phyloP scores from a whole-genome alignment of 805 yeast species.

The Lachancea fermentati region DNA sequence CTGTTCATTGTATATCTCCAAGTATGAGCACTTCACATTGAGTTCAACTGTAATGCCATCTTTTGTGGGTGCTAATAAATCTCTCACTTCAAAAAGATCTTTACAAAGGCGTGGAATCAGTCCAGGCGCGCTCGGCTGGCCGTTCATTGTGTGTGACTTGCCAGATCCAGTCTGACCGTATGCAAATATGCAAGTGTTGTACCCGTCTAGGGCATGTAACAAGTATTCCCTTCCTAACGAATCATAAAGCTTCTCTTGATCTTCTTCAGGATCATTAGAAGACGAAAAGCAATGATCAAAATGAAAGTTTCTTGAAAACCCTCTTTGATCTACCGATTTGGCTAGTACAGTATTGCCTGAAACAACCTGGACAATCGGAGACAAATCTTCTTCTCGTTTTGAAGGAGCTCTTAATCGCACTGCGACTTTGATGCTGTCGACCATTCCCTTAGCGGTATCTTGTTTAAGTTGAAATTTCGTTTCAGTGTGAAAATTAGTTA shows the following conservation, averaged over 20 bases:
- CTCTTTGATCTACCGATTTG: conserved; percentile 3
- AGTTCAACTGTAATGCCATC: conserved; percentile 65
- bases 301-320: conserved; percentile 5
- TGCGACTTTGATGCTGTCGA: conserved; percentile 13
- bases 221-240: conserved; percentile 11
- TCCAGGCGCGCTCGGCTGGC: conserved; percentile 14
- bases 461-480: too few species aligned
- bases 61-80: conserved; percentile 20
- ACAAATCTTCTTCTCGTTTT: background rate
- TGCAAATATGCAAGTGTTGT: conserved; percentile 88
- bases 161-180: conserved; percentile 98
- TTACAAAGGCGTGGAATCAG: conserved; percentile 9
- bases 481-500: too few species aligned
- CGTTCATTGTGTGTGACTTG: conserved; percentile 86
- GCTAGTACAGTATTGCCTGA: conserved; percentile 1
- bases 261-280: conserved; percentile 5
- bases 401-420: conserved; percentile 9
- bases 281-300: conserved; percentile 11
- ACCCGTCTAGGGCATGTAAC: conserved; percentile 62
- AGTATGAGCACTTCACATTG: conserved; percentile 64
- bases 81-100: conserved; percentile 10
- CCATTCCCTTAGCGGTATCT: conserved; percentile 8
- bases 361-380: conserved; percentile 3
- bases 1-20: conserved; percentile 84
- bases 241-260: conserved; percentile 8